Evolutionary conservation across 768 basidiomycete genomes (phyloP), one percentile per base, ranked within the genome.

Genomic region (Phylloporus arenicola): DNA sequence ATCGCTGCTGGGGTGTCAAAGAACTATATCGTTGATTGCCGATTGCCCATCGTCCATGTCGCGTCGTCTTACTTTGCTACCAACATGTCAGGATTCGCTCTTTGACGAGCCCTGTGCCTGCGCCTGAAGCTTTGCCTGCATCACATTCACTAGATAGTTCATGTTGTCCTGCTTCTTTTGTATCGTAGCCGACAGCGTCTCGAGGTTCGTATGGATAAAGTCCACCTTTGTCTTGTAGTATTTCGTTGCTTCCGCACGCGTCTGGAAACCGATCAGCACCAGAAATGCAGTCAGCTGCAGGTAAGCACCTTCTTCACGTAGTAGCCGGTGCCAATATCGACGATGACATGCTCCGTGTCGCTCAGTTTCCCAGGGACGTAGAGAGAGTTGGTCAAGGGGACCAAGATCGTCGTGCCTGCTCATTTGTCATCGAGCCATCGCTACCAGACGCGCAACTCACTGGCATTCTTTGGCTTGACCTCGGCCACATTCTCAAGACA

Each of bases 241-340:
- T 64, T 83, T 84, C 17, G 76, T 68, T 1, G 95, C 93, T 64
- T 95, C 83, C 13, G 77, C 70, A 19, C 86, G 86, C 7, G 86
- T 84, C 94, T 98, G 65, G 11, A 27, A n/a, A 19, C 22, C 3
- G 30, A 50, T 64, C 49, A 56, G 17, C 29, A 24, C 17, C 16
- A 27, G 10, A 11, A 37, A 43, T 4, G 41, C 11, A 7, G n/a
- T 14, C 25, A 45, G 13, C 49, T 22, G 48, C 73, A 39, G 3
- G 2, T 7, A 9, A 25, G 44, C 42, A 91, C 96, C 79, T 98
- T 99, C 70, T 90, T 84, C 16, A 98, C 88, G 58, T 86, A 97
- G 69, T 97, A 99, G 0, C 96, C 95, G 0, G 95, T 98, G 1
- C 96, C 96, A 24, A 98, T 78, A 65, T 99, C 96, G 34, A 98